Conservation (phyloP, 148 eudicot genomes). For the Arctostaphylos glauca region DNA sequence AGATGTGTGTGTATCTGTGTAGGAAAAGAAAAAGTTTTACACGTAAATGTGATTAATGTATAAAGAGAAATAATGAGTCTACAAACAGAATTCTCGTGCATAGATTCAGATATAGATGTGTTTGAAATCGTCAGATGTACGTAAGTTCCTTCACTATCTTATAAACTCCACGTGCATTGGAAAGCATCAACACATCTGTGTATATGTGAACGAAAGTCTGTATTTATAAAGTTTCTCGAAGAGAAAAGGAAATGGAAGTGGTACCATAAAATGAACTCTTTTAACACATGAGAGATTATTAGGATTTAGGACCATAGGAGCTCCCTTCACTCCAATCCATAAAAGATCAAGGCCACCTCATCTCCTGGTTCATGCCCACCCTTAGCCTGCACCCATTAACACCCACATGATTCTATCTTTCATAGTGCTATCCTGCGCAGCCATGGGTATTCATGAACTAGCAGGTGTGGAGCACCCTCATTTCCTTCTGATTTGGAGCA, state of each 20-base stretch:
- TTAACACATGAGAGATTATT: background rate
- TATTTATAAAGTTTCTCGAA: too few relatives aligned
- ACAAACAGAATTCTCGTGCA: too few relatives aligned
- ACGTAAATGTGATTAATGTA: too few relatives aligned
- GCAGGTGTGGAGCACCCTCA: conserved; percentile 21
- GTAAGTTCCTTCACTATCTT: too few relatives aligned
- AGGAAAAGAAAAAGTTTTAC: too few relatives aligned
- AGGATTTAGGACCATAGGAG: conserved; percentile 20
- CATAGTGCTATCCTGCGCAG: background rate
- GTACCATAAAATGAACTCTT: background rate
- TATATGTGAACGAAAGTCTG: too few relatives aligned
- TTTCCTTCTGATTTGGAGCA: conserved; percentile 25
- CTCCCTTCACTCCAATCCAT: conserved; percentile 32
- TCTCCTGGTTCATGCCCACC: conserved; percentile 37
- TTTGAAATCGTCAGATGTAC: too few relatives aligned
- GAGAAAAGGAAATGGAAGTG: background rate
- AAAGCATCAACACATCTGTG: too few relatives aligned
- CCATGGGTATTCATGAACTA: conserved; percentile 29
- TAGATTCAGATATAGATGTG: too few relatives aligned
- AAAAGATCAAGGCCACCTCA: conserved; percentile 30
- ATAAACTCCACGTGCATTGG: too few relatives aligned
- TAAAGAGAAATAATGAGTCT: too few relatives aligned
- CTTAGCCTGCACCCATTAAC: conserved; percentile 15
- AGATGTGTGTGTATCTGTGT: too few relatives aligned
- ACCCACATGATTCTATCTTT: background rate